phyloP scores from a whole-genome alignment of 352 stramenopile genomes.

The Phytophthora pluvialis region DNA sequence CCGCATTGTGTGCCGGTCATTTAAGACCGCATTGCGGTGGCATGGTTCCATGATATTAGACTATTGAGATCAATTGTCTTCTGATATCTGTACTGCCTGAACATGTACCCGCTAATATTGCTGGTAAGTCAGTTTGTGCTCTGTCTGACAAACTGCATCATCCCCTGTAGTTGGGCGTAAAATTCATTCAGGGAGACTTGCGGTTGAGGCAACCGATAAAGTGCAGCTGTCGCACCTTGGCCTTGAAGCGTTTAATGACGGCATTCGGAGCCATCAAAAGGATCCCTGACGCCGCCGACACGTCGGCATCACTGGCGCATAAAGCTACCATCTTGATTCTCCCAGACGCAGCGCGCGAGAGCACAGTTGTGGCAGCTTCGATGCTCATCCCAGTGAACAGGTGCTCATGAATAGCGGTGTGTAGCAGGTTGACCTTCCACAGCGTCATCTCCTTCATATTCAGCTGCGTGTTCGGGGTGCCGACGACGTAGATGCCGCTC shows the following conservation, averaged over 20 bases:
- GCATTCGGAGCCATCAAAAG: slow-evolving; percentile 44
- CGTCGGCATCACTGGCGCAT: slow-evolving; percentile 42
- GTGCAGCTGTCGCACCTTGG: not conserved
- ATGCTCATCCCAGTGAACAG: slow-evolving; percentile 17
- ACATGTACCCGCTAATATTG: not conserved
- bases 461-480: slow-evolving; percentile 41
- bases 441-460: slow-evolving; percentile 39
- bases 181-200: slow-evolving; percentile 30
- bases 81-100: too few relatives aligned
- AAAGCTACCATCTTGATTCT: slow-evolving; percentile 36
- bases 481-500: slow-evolving; percentile 53
- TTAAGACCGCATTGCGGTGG: too few relatives aligned
- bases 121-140: not conserved
- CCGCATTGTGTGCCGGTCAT: too few relatives aligned
- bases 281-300: slow-evolving; percentile 31
- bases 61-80: too few relatives aligned
- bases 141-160: slow-evolving; percentile 39
- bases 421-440: slow-evolving; percentile 58
- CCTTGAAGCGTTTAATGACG: slow-evolving; percentile 46
- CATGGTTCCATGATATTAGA: too few relatives aligned
- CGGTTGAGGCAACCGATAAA: not conserved
- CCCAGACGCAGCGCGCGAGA: slow-evolving; percentile 8
- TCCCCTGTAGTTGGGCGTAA: slow-evolving; percentile 38
- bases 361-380: slow-evolving; percentile 1
- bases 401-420: slow-evolving; percentile 49